A percentile compares a stretch with the other conserved stretches of the same genome.
phyloP scores from a whole-genome alignment of 2,329 filamentous ascomycete species.

The Piedraia hortae region DNA sequence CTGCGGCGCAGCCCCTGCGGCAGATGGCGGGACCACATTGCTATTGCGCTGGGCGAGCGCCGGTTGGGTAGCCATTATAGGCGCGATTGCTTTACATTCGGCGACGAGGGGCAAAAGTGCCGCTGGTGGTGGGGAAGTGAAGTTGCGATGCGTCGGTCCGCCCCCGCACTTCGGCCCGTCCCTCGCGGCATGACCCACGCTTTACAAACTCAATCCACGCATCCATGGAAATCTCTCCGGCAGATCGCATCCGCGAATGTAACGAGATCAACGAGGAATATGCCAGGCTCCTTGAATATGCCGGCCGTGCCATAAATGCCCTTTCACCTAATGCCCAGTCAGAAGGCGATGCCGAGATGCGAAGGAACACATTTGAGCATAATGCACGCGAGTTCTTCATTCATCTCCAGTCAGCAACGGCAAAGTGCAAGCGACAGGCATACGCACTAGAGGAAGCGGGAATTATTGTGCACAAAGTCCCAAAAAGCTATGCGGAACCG shows the following conservation, averaged over 20 bases:
- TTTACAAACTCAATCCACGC: too few species aligned
- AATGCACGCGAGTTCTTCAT: conserved; percentile 35
- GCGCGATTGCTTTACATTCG: conserved; percentile 2
- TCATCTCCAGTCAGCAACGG: conserved; percentile 45
- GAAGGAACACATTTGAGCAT: conserved; percentile 30
- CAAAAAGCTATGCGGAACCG: conserved; percentile 6
- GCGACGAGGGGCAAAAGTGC: not conserved
- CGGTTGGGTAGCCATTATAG: conserved; percentile 10
- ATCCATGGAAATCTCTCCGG: conserved; percentile 26
- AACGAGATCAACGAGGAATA: conserved; percentile 44
- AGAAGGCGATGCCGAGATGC: conserved; percentile 21
- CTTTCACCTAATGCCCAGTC: conserved; percentile 22
- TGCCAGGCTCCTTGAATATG: conserved; percentile 27
- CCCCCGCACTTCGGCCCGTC: too few species aligned
- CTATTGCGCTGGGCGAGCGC: conserved; percentile 12
- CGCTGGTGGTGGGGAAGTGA: not conserved
- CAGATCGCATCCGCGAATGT: conserved; percentile 57
- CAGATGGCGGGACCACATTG: conserved; percentile 12
- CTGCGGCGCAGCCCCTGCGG: conserved; percentile 17
- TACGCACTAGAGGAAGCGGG: conserved; percentile 58
- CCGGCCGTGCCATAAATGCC: conserved; percentile 34
- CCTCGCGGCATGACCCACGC: too few species aligned
- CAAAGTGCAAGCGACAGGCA: conserved; percentile 46
- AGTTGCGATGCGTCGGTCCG: too few species aligned
- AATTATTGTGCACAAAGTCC: conserved; percentile 29